phyloP scores from a whole-genome alignment of 495 filamentous ascomycete species.

The Aspergillus sparsus region DNA sequence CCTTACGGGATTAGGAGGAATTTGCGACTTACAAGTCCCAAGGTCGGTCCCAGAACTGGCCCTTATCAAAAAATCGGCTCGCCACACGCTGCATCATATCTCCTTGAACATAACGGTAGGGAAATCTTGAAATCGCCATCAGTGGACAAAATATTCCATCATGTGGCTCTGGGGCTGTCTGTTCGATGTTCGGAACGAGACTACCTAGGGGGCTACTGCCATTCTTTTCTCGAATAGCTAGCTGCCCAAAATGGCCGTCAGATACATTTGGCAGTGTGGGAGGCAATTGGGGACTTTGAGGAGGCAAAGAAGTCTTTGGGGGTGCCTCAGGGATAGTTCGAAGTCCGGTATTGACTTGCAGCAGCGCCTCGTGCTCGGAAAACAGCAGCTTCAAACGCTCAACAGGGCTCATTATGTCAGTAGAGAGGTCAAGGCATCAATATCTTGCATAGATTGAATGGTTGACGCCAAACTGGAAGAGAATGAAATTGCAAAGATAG shows the following conservation, averaged over 20 bases:
- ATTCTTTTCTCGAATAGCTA: not conserved
- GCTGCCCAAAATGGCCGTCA: not conserved
- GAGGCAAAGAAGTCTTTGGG: not conserved
- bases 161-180: slow-evolving; percentile 2
- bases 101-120: slow-evolving; percentile 57
- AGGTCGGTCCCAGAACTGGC: slow-evolving; percentile 56
- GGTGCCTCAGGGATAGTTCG: not conserved
- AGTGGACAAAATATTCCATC: slow-evolving; percentile 59
- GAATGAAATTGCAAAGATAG: not conserved
- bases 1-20: not conserved
- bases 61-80: slow-evolving; percentile 55
- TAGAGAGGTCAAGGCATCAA: not conserved
- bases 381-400: slow-evolving; percentile 35
- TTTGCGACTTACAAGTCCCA: slow-evolving; percentile 73
- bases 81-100: slow-evolving; percentile 50
- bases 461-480: not conserved
- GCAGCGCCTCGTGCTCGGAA: slow-evolving; percentile 22
- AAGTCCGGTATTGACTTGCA: slow-evolving; percentile 28
- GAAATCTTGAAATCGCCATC: slow-evolving; percentile 57
- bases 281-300: not conserved
- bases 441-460: not conserved
- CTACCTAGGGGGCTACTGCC: not conserved
- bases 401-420: slow-evolving; percentile 24
- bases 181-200: not conserved
- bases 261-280: not conserved